A percentile compares a stretch with the other conserved stretches of the same genome.
phyloP scores from a whole-genome alignment of 1,284 basidiomycete genomes.

The Polyporus tsugae region DNA sequence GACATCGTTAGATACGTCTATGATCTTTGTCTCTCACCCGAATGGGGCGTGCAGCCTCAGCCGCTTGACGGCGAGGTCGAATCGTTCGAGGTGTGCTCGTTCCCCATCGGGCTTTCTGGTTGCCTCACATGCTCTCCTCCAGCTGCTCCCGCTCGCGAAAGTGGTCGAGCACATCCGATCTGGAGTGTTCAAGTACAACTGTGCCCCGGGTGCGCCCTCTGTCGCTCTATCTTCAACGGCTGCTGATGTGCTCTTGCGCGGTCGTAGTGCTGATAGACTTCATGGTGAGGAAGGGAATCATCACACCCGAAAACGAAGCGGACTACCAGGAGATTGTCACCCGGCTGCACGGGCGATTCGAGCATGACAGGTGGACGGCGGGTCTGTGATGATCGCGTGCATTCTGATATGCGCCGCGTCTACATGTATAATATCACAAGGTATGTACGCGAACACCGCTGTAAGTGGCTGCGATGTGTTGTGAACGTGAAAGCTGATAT shows the following conservation, averaged over 20 bases:
- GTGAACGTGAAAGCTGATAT: too few species aligned
- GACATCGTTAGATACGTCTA: conserved; percentile 71
- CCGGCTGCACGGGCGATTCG: conserved; percentile 74
- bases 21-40: conserved; percentile 76
- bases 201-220: conserved; percentile 66
- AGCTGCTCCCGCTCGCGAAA: conserved; percentile 68
- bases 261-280: conserved; percentile 82
- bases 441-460: too few species aligned
- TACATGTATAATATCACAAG: too few species aligned
- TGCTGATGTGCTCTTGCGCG: not conserved
- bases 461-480: too few species aligned
- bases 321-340: conserved; percentile 78
- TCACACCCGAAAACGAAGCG: conserved; percentile 83
- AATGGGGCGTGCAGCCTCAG: conserved; percentile 60
- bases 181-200: conserved; percentile 88
- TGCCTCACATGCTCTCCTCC: not conserved
- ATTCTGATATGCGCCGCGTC: too few species aligned
- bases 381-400: not conserved
- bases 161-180: conserved; percentile 65
- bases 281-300: conserved; percentile 77
- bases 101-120: not conserved
- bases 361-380: conserved; percentile 62
- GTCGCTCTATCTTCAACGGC: not conserved
- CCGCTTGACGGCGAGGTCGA: conserved; percentile 95
- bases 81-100: conserved; percentile 72